These are phyloP conservation scores for Keithomyces neogunnii DNA, from an alignment of 2,329 filamentous ascomycete species.

Conservation along the genomic window DNA sequence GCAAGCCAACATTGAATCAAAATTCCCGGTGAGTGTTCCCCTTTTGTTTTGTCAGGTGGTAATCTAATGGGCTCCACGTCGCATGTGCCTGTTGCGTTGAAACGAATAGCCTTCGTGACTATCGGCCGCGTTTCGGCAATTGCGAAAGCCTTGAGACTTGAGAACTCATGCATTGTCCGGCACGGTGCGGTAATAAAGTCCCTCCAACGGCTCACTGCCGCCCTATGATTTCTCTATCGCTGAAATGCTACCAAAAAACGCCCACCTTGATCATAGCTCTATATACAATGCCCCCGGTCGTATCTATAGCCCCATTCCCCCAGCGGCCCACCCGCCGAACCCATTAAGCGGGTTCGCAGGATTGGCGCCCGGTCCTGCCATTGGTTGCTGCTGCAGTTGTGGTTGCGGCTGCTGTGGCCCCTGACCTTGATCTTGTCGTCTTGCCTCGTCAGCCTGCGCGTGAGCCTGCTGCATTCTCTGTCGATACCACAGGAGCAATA, in stretches of 20 bases:
- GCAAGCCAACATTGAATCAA: too few species aligned
- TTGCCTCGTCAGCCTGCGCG: constrained; percentile 23
- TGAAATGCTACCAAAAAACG: constrained; percentile 12
- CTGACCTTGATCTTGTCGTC: constrained; percentile 23
- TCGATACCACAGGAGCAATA: constrained; percentile 73
- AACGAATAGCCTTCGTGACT: too few species aligned
- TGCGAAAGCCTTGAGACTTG: too few species aligned
- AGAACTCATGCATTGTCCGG: too few species aligned
- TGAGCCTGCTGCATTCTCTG: constrained; percentile 58
- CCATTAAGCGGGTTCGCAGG: constrained; percentile 14
- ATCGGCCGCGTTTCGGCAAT: too few species aligned
- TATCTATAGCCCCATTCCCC: constrained; percentile 24
- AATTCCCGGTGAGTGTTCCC: too few species aligned
- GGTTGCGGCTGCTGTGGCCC: constrained; percentile 1
- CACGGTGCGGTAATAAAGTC: neutral
- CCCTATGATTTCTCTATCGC: constrained; percentile 1
- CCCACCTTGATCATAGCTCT: constrained; percentile 4
- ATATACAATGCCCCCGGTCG: constrained; percentile 6
- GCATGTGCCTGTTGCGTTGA: too few species aligned
- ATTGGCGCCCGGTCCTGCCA: neutral
- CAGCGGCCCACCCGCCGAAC: constrained; percentile 28
- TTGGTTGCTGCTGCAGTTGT: neutral
- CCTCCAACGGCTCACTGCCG: neutral
- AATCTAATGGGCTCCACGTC: too few species aligned
- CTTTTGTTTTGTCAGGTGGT: too few species aligned